phyloP scores from a whole-genome alignment of 257 asterid species.

The Marsdenia floribunda region DNA sequence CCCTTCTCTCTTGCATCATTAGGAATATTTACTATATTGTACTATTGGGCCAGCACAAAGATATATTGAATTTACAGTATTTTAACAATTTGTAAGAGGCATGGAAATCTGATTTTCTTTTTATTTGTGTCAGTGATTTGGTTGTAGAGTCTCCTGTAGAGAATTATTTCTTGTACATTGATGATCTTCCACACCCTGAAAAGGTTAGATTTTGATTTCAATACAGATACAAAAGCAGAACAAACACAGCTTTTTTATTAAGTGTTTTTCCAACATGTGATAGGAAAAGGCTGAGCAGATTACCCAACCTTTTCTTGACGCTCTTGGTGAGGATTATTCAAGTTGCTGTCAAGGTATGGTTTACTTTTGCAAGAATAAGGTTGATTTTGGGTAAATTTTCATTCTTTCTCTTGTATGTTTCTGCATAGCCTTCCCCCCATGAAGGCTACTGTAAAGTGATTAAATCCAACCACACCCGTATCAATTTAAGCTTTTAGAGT shows the following conservation, averaged over 20 bases:
- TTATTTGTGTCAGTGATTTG: slow-evolving; percentile 48
- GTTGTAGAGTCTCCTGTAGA: slow-evolving; percentile 88
- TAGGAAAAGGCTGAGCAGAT: slow-evolving; percentile 71
- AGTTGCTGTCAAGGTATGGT: slow-evolving; percentile 71
- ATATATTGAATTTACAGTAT: neutral
- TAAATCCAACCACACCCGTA: too few species aligned
- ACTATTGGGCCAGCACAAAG: neutral
- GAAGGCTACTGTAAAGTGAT: too few species aligned
- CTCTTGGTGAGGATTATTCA: slow-evolving; percentile 93
- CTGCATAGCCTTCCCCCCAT: too few species aligned
- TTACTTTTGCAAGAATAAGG: neutral
- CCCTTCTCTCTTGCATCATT: neutral
- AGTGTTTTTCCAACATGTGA: slow-evolving; percentile 18
- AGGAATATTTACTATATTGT: too few species aligned
- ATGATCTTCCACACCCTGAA: slow-evolving; percentile 63
- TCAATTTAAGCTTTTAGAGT: too few species aligned
- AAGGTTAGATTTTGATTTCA: slow-evolving; percentile 44
- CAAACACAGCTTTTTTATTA: slow-evolving; percentile 10
- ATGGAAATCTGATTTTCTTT: neutral
- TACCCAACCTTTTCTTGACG: slow-evolving; percentile 63
- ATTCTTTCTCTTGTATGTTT: neutral
- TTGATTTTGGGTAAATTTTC: neutral
- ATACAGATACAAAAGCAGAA: neutral
- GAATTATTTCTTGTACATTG: slow-evolving; percentile 79
- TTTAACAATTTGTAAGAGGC: neutral